Evolutionary conservation across 768 basidiomycete species (phyloP).

Genomic region (Guyanaporus albipodus): DNA sequence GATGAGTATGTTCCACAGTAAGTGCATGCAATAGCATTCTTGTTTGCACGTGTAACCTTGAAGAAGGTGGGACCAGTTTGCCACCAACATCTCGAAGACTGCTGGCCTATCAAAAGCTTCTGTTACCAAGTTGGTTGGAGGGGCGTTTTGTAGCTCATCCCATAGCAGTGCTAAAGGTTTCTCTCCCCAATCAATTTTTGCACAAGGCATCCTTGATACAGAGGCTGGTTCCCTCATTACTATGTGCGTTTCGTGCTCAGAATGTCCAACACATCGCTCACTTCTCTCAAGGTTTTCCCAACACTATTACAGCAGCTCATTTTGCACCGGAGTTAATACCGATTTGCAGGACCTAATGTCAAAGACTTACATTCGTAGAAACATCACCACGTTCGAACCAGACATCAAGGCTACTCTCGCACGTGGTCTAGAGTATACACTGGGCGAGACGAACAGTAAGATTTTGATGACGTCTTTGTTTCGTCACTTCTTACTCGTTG

Average conservation of each 20-base stretch:
- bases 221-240: constrained; percentile 47
- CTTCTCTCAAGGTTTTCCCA: constrained; percentile 34
- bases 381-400: constrained; percentile 46
- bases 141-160: constrained; percentile 48
- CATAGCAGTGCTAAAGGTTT: constrained; percentile 43
- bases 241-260: constrained; percentile 37
- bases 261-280: background rate
- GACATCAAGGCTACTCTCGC: constrained; percentile 51
- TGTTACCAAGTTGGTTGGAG: constrained; percentile 44
- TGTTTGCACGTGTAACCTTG: background rate
- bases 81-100: constrained; percentile 43
- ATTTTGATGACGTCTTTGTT: constrained; percentile 25
- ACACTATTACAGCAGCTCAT: constrained; percentile 52
- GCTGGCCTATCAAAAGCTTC: constrained; percentile 37
- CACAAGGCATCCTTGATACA: constrained; percentile 46
- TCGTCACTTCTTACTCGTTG: constrained; percentile 1
- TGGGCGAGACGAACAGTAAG: constrained; percentile 62
- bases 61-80: constrained; percentile 53
- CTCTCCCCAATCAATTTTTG: constrained; percentile 59
- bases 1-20: constrained; percentile 49
- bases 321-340: constrained; percentile 51
- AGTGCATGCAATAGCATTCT: constrained; percentile 13
- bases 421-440: constrained; percentile 49
- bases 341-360: constrained; percentile 64
- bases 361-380: constrained; percentile 53